Conservation (phyloP, 257 asterid genomes). For the Haberlea rhodopensis region DNA sequence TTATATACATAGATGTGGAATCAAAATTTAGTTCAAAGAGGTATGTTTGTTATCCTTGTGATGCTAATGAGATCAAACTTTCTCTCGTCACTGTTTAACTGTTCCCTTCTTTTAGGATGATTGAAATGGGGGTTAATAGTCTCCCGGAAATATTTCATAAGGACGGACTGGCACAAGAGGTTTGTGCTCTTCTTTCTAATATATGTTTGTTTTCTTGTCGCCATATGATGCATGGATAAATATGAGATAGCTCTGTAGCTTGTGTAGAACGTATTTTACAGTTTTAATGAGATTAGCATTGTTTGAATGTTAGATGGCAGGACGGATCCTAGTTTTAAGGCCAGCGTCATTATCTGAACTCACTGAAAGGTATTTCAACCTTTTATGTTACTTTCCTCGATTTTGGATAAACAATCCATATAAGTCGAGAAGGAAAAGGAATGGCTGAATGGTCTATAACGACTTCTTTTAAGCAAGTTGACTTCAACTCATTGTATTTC, state of each 20-base stretch:
- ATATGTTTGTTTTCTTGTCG: constrained; percentile 15
- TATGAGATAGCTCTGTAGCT: constrained; percentile 22
- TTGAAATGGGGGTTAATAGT: constrained; percentile 72
- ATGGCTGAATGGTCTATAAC: constrained; percentile 14
- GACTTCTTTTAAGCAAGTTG: not conserved
- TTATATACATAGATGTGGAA: constrained; percentile 81
- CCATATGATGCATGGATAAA: constrained; percentile 19
- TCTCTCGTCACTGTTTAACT: constrained; percentile 8
- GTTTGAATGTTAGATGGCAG: constrained; percentile 69
- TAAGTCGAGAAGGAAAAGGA: constrained; percentile 17
- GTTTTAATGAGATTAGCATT: not conserved
- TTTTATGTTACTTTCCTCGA: constrained; percentile 21
- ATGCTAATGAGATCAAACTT: constrained; percentile 21
- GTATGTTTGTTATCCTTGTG: constrained; percentile 30
- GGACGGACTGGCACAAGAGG: constrained; percentile 79
- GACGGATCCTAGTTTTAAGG: constrained; percentile 70
- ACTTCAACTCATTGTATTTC: constrained; percentile 8
- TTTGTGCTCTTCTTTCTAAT: constrained; percentile 25
- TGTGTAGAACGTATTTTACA: not conserved
- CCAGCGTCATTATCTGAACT: constrained; percentile 74
- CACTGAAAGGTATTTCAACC: constrained; percentile 54
- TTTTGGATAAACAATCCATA: constrained; percentile 18
- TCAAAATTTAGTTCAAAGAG: constrained; percentile 85
- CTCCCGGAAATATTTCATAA: constrained; percentile 73
- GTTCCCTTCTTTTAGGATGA: constrained; percentile 50